These are phyloP conservation scores for Symbiodinium natans DNA, from an alignment of 73 alveolate species.

Conservation along the genomic window DNA sequence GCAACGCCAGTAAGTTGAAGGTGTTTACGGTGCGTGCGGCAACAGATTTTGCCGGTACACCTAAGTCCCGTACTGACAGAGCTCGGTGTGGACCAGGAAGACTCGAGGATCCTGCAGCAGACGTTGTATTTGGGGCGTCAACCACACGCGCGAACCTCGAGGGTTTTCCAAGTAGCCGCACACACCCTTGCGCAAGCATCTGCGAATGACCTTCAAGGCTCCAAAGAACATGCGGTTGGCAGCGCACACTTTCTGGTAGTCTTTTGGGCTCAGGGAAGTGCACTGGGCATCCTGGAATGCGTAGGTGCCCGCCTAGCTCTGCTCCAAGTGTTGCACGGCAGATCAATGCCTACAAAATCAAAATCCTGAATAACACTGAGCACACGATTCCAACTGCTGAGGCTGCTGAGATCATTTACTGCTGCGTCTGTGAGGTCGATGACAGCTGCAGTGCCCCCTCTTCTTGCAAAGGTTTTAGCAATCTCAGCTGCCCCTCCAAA, in stretches of 20 bases:
- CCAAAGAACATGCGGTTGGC: constrained; percentile 39
- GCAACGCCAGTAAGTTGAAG: neutral
- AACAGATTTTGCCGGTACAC: neutral
- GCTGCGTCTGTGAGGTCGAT: neutral
- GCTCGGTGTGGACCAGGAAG: neutral
- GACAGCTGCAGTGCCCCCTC: neutral
- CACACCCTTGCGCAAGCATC: neutral
- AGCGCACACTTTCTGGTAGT: neutral
- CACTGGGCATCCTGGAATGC: neutral
- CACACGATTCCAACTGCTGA: neutral
- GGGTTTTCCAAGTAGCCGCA: constrained; percentile 31
- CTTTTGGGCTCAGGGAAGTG: neutral
- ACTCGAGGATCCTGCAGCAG: neutral
- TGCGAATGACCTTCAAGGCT: neutral
- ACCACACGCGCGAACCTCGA: neutral
- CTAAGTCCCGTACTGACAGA: neutral
- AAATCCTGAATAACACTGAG: neutral
- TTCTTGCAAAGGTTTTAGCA: neutral
- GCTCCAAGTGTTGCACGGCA: constrained; percentile 57
- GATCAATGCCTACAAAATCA: neutral
- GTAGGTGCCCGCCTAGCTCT: constrained; percentile 32
- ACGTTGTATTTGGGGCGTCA: neutral
- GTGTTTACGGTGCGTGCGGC: neutral
- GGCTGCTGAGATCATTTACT: neutral
- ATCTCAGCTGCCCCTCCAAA: constrained; percentile 16